These are phyloP conservation scores for Geosiphon pyriformis DNA, from an alignment of 192 early-diverging fungal genomes.

Conservation along the genomic window DNA sequence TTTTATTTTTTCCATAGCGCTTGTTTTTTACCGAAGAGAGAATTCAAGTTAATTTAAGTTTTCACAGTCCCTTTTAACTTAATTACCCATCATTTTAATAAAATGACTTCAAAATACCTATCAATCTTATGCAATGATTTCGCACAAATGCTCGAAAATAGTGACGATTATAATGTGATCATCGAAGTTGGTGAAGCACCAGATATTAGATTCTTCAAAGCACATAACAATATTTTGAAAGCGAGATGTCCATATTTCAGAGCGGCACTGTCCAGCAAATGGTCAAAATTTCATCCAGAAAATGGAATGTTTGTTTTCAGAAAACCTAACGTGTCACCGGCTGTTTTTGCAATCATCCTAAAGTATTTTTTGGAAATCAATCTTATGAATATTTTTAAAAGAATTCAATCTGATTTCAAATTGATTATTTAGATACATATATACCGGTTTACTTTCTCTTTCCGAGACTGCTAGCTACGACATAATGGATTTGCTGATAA, in stretches of 20 bases:
- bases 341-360: background rate
- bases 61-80: too few species aligned
- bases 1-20: too few species aligned
- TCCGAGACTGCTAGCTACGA: background rate
- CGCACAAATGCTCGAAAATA: background rate
- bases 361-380: slow-evolving; percentile 3
- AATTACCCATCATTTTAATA: too few species aligned
- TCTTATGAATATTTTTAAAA: too few species aligned
- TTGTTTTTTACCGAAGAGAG: too few species aligned
- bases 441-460: background rate
- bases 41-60: too few species aligned
- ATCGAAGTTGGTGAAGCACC: background rate
- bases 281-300: background rate
- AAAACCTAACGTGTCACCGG: background rate
- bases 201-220: background rate
- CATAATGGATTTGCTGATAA: background rate
- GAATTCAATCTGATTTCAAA: too few species aligned
- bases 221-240: background rate
- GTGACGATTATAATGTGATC: background rate
- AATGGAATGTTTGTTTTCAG: background rate
- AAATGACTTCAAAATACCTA: background rate
- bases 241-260: background rate
- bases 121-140: background rate
- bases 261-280: background rate
- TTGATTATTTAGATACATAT: background rate